Base-by-base conservation (phyloP, 179 eudicot genomes). In the Vitellaria paradoxa region DNA sequence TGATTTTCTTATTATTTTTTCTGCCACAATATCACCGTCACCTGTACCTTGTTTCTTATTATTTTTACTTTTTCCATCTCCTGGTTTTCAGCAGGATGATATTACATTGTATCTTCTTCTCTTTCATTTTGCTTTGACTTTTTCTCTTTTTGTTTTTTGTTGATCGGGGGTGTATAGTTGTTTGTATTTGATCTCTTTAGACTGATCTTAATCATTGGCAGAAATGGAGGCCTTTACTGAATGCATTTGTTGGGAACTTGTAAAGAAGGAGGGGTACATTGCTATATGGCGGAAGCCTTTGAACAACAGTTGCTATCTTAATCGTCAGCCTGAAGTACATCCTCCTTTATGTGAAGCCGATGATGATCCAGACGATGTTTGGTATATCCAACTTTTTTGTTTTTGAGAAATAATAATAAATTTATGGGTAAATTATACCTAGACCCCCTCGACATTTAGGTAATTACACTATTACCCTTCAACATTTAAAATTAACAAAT, bases 251-350 rank as follows among this genome's bases (percentile, higher is more conserved):
- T 90, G 91, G 94, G 76, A 85, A 75, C 87, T 90, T 30, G 81
- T 87, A 66, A 86, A 86, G 76, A 88, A 84, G 81, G 88, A 88
- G 65, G 89, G 88, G 8, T 82, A 85, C 61, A 82, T 90, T 71
- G 88, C 91, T 65, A 83, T 90, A 74, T 90, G 94, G 94, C 86
- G 79, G 82, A 90, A 90, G 83, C 92, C 94, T 66, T 65, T 81
- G 67, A 86, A 85, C 78, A 88, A 90, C 78, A 88, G 86, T 69
- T 90, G 92, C 80, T 90, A 90, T 80, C 80, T 84, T 77, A 80
- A 65, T 37, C 91, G 88, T 68, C 83, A 80, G 61, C 76, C 70
- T 71, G 82, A 64, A 14, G 81, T 62, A 40, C 76, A 76, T 40
- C 92, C 94, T 75, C 82, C 87, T 12, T 66, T 90, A 24, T 90